Percentiles rank a stretch among this genome's conserved stretches.
phyloP scores from a whole-genome alignment of 192 early-diverging fungal species.

The Glomus cerebriforme region DNA sequence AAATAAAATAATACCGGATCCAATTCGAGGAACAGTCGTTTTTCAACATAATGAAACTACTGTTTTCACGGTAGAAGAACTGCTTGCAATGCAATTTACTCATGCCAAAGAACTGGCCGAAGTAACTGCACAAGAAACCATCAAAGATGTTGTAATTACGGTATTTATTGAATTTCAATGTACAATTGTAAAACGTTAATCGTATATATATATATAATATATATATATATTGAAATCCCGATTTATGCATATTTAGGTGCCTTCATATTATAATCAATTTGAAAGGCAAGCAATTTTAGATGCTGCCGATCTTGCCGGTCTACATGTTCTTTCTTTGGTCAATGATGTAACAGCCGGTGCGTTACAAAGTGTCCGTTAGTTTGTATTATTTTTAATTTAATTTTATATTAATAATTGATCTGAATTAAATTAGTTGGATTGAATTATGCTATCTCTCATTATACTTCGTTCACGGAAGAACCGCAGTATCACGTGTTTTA shows the following conservation, averaged over 20 bases:
- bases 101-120: constrained; percentile 86
- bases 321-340: constrained; percentile 81
- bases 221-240: not conserved
- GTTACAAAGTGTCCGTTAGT: constrained; percentile 6
- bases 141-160: constrained; percentile 90
- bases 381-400: not conserved
- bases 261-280: constrained; percentile 85
- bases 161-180: constrained; percentile 46
- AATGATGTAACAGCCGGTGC: constrained; percentile 92
- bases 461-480: constrained; percentile 53
- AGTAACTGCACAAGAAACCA: constrained; percentile 68
- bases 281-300: constrained; percentile 94
- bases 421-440: constrained; percentile 67
- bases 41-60: constrained; percentile 66
- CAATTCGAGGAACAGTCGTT: constrained; percentile 61
- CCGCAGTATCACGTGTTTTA: constrained; percentile 87
- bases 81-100: constrained; percentile 92
- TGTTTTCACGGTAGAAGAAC: constrained; percentile 76
- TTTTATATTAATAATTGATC: not conserved
- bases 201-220: not conserved
- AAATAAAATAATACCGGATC: constrained; percentile 77
- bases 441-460: constrained; percentile 83
- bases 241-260: constrained; percentile 60
- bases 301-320: constrained; percentile 86
- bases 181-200: not conserved